A percentile compares a stretch with the other conserved stretches of the same genome.
Conservation (phyloP, 148 eudicot genomes). For the Cornus kousa region DNA sequence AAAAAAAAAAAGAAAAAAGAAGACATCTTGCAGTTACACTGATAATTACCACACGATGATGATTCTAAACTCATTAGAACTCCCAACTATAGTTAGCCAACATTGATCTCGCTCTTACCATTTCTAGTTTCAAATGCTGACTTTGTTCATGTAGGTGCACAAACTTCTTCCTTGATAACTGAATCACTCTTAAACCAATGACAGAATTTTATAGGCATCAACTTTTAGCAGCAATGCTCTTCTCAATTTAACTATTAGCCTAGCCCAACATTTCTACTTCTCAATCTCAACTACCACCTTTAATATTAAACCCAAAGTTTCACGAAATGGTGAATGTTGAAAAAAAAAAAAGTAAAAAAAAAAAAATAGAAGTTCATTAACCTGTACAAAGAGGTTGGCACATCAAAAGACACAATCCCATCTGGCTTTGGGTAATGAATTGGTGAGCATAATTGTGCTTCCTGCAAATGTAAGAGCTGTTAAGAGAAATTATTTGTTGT, state of each 20-base stretch:
- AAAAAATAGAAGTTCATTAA: constrained; percentile 14
- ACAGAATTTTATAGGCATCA: no score
- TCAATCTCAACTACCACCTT: neutral
- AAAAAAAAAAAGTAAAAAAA: neutral
- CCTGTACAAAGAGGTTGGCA: constrained; percentile 92
- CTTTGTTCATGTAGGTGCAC: no score
- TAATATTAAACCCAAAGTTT: neutral
- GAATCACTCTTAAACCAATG: neutral
- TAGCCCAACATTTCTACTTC: neutral
- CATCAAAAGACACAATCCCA: constrained; percentile 79
- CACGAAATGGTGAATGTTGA: neutral
- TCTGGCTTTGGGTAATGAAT: constrained; percentile 86
- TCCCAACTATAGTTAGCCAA: neutral
- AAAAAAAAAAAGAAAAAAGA: no score
- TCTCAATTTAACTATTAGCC: neutral
- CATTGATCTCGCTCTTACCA: neutral
- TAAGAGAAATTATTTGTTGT: neutral
- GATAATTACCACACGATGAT: neutral
- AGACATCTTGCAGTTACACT: neutral
- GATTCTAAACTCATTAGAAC: neutral
- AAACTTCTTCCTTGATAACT: neutral
- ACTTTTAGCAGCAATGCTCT: no score
- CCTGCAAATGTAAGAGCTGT: constrained; percentile 39
- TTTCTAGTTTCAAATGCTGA: neutral
- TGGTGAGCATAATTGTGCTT: constrained; percentile 65